phyloP scores from a whole-genome alignment of 805 yeast species.

The Wickerhamomyces rabaulensis region DNA sequence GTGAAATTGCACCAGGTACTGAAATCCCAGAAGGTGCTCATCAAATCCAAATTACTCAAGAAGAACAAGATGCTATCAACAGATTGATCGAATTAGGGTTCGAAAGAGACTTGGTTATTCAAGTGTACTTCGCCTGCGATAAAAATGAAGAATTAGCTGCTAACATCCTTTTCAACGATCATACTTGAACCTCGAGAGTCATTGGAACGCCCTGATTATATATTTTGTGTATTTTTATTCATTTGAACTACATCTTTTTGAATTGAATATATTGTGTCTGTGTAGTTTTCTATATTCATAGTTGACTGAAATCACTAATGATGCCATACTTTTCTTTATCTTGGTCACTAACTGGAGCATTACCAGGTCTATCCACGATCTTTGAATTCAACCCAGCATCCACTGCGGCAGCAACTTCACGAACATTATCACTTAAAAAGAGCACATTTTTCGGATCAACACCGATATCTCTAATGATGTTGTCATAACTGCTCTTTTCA shows the following conservation, averaged over 20 bases:
- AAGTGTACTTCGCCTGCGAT: constrained; percentile 96
- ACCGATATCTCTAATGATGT: constrained; percentile 42
- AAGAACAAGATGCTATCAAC: constrained; percentile 83
- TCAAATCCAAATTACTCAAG: constrained; percentile 63
- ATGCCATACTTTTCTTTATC: constrained; percentile 25
- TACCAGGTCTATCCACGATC: constrained; percentile 73
- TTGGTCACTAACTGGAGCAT: constrained; percentile 41
- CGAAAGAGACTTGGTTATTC: constrained; percentile 79
- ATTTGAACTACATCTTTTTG: neutral
- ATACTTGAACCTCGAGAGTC: constrained; percentile 27
- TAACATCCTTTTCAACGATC: constrained; percentile 72
- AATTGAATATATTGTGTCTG: too few relatives aligned
- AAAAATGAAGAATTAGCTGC: constrained; percentile 97
- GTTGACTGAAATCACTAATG: constrained; percentile 26
- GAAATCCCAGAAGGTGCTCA: constrained; percentile 33
- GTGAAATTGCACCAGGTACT: constrained; percentile 29
- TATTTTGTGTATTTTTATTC: neutral
- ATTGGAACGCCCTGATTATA: neutral
- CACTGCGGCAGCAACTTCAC: constrained; percentile 73
- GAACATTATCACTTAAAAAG: constrained; percentile 77
- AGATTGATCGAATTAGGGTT: constrained; percentile 92
- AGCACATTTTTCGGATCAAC: constrained; percentile 33
- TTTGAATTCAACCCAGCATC: constrained; percentile 54
- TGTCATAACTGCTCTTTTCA: constrained; percentile 49
- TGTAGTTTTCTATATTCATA: constrained; percentile 11